Evolutionary conservation across 164 flowering plant species (phyloP).

Genomic region (Tetrastigma voinierianum): DNA sequence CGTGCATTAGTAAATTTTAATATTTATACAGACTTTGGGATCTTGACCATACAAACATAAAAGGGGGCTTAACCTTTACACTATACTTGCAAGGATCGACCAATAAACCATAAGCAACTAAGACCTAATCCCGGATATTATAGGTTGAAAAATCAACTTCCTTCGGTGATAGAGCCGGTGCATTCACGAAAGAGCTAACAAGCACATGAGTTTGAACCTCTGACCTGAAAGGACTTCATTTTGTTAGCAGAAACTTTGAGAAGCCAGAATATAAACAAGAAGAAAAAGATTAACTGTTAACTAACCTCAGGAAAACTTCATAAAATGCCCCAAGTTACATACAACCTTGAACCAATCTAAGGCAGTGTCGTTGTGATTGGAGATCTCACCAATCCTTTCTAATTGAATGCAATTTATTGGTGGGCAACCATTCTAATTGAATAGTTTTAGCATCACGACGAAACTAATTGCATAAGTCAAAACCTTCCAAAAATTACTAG

Average conservation of each 20-base stretch:
- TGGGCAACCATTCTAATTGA: too few relatives aligned
- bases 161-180: slow-evolving; percentile 97
- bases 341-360: slow-evolving; percentile 85
- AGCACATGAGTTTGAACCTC: slow-evolving; percentile 66
- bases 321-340: slow-evolving; percentile 78
- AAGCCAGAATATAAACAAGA: not conserved
- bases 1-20: too few relatives aligned
- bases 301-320: slow-evolving; percentile 90
- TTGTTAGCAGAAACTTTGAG: not conserved
- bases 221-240: slow-evolving; percentile 8
- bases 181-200: slow-evolving; percentile 79
- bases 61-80: too few relatives aligned
- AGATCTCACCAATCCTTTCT: slow-evolving; percentile 89
- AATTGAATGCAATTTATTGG: too few relatives aligned
- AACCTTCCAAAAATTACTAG: too few relatives aligned
- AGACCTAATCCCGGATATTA: not conserved
- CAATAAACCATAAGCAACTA: not conserved
- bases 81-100: too few relatives aligned
- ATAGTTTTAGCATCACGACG: too few relatives aligned
- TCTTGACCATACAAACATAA: too few relatives aligned
- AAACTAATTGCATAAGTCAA: too few relatives aligned
- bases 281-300: not conserved
- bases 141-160: slow-evolving; percentile 3
- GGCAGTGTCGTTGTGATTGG: slow-evolving; percentile 90
- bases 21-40: too few relatives aligned